Base-by-base conservation (phyloP, 2,329 filamentous ascomycete genomes). In the Apiospora aurea region DNA sequence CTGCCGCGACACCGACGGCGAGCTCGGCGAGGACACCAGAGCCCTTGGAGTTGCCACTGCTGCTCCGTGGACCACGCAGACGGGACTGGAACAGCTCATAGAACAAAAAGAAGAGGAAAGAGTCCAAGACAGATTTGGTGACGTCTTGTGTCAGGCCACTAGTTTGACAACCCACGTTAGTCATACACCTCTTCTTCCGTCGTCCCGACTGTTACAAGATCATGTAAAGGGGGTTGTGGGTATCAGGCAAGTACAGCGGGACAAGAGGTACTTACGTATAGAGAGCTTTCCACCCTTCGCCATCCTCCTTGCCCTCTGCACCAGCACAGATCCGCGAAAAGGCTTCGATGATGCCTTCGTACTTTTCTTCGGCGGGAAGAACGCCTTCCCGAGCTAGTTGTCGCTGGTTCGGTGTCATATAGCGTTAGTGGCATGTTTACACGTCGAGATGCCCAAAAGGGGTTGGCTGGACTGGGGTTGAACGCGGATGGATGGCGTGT, bases 61-160 rank as follows among this genome's bases (percentile, higher is more conserved):
- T 49, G 24, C 71, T 44, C 38, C 72, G 57, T 24, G 75, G 75
- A 14, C 74, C 41, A 53, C 73, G 68, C 34, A 46, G 76, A n/a
- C 76, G 78, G 7, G 79, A 77, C 34, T 82, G 80, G 71, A 85
- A 78, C 76, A 83, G 84, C 74, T 87, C 93, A 82, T 97, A 97
- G 72, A 93, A 92, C 24, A 96, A 87, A 83, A 97, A 97, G 85
- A 97, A 97, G 69, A 97, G 86, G 79, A 96, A 96, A 71, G 92
- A 93, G 83, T 96, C 94, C 43, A 90, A 87, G 29, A 91, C 86
- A 34, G 89, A 91, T 80, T 93, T 94, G 77, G 84, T 86, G 14
- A 92, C 89, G 78, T 93, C 92, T 47, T 57, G 70, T 70, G 73
- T 71, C 57, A 71, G 70, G 71, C 72, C 72, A 72, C 69, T 67